A percentile compares a stretch with the other conserved stretches of the same genome.
These are phyloP conservation scores for Solanum chiquidenum DNA, from an alignment of 257 asterid genomes.

Conservation along the genomic window DNA sequence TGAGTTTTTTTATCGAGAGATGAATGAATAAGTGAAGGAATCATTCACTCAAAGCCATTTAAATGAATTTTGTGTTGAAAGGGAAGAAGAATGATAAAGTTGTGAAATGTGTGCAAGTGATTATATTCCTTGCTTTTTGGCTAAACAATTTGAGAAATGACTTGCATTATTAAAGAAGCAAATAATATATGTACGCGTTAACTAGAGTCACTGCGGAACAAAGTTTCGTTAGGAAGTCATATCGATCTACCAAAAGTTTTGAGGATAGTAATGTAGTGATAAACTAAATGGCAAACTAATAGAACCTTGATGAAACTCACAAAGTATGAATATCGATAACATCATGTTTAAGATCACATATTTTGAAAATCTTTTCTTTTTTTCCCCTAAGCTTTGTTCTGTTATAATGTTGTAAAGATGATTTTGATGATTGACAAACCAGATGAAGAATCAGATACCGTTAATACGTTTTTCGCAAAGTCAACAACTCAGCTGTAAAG, in stretches of 20 bases:
- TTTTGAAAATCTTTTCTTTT: background rate
- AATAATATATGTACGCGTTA: background rate
- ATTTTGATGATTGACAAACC: too few species aligned
- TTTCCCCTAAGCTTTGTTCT: background rate
- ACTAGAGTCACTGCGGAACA: background rate
- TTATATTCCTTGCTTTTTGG: background rate
- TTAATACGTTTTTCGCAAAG: too few species aligned
- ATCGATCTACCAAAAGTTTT: background rate
- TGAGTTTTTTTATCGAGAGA: background rate
- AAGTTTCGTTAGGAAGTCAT: background rate
- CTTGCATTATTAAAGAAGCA: background rate
- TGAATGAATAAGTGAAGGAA: background rate
- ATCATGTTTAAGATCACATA: background rate
- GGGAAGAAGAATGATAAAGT: background rate
- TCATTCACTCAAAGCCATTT: background rate
- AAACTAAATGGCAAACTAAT: background rate
- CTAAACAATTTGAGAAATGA: background rate
- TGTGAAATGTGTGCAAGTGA: background rate
- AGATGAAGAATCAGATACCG: background rate
- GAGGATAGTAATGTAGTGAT: background rate
- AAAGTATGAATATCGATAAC: background rate
- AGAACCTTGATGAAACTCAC: background rate
- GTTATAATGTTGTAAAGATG: background rate
- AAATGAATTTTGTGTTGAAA: background rate
- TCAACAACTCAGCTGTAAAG: too few species aligned